phyloP scores from a whole-genome alignment of 306 rosid species.

The Argentina anserina region DNA sequence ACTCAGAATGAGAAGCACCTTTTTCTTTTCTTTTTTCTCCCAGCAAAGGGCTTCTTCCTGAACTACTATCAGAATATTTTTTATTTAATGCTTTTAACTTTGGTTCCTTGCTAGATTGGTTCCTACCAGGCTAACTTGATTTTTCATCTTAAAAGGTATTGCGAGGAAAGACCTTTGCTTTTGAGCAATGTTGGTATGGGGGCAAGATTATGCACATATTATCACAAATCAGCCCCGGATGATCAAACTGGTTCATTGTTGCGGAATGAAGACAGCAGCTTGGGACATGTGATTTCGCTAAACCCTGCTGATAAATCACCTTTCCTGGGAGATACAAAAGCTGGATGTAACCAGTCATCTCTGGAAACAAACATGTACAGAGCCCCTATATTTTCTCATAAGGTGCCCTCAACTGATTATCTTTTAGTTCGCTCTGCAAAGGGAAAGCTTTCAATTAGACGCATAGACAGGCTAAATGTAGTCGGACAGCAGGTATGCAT shows the following conservation, averaged over 20 bases:
- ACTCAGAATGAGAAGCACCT: background rate
- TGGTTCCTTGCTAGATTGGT: background rate
- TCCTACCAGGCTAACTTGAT: conserved; percentile 15
- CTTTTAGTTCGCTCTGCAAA: conserved; percentile 88
- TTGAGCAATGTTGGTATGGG: conserved; percentile 95
- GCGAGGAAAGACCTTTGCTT: conserved; percentile 97
- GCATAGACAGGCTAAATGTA: conserved; percentile 76
- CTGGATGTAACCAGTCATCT: conserved; percentile 78
- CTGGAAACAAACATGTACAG: conserved; percentile 96
- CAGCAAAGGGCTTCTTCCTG: background rate
- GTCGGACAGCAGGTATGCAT: conserved; percentile 91
- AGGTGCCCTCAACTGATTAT: conserved; percentile 82
- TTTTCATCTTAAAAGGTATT: conserved; percentile 56
- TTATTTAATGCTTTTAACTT: background rate
- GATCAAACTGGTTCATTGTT: conserved; percentile 70
- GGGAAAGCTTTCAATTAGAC: conserved; percentile 86
- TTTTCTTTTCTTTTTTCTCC: background rate
- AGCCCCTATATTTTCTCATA: conserved; percentile 89
- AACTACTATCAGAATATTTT: background rate
- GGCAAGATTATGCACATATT: conserved; percentile 91
- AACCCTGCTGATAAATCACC: conserved; percentile 97
- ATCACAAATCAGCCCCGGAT: conserved; percentile 79
- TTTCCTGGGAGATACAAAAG: conserved; percentile 84
- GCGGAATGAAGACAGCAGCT: conserved; percentile 60
- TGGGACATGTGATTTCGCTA: conserved; percentile 76